Evolutionary conservation across 805 yeast species (phyloP).

Genomic region (Brettanomyces nanus): DNA sequence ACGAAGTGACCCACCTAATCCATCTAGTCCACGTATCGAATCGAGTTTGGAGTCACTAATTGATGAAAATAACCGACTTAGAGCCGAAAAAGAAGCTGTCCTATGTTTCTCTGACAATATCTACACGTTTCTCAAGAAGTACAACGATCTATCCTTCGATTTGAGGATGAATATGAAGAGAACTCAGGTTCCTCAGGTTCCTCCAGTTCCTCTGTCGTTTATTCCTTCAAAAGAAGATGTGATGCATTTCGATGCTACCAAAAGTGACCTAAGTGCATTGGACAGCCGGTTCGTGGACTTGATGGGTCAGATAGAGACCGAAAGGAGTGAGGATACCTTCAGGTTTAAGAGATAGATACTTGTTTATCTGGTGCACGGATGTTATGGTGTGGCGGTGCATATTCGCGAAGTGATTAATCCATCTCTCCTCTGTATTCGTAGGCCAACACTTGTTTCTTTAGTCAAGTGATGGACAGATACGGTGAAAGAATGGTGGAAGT

Average conservation of each 20-base stretch:
- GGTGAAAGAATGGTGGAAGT: too few species aligned
- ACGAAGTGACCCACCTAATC: conserved; percentile 3
- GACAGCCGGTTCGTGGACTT: conserved; percentile 13
- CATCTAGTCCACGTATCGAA: neutral
- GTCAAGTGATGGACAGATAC: too few species aligned
- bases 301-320: conserved; percentile 12
- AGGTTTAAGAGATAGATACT: conserved; percentile 14
- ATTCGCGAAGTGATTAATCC: too few species aligned
- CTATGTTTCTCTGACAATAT: conserved; percentile 6
- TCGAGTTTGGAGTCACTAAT: neutral
- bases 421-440: too few species aligned
- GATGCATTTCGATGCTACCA: neutral
- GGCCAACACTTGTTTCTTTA: too few species aligned
- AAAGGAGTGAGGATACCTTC: conserved; percentile 21
- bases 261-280: conserved; percentile 7
- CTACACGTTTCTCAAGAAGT: conserved; percentile 10
- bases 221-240: conserved; percentile 9
- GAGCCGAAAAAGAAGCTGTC: conserved; percentile 7
- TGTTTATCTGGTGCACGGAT: too few species aligned
- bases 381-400: too few species aligned
- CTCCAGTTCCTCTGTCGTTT: conserved; percentile 9
- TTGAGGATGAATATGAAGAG: conserved; percentile 8
- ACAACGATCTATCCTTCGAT: conserved; percentile 7
- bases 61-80: conserved; percentile 7
- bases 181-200: conserved; percentile 7